phyloP scores from a whole-genome alignment of 345 rosid species.

The Populus simonii region DNA sequence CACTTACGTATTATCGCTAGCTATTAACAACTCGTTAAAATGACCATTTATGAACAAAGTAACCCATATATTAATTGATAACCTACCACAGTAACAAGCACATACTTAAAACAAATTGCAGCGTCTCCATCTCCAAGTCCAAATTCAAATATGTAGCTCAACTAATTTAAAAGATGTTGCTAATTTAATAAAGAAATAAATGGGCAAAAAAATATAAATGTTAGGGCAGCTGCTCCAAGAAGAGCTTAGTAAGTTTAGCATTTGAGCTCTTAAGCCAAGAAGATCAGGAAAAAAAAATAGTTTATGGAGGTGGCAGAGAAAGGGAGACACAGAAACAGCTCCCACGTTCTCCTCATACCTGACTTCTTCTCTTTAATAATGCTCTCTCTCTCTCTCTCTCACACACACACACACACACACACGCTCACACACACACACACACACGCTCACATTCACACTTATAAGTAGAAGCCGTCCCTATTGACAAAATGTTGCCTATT shows the following conservation, averaged over 20 bases:
- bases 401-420: neutral
- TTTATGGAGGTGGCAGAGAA: constrained; percentile 34
- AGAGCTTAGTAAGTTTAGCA: constrained; percentile 28
- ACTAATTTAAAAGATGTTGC: neutral
- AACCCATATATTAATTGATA: neutral
- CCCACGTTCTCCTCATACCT: constrained; percentile 78
- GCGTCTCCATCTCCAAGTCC: neutral
- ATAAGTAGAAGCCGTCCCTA: constrained; percentile 10
- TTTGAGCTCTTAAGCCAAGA: constrained; percentile 70
- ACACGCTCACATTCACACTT: constrained; percentile 18
- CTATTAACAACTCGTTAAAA: neutral
- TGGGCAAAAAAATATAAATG: neutral
- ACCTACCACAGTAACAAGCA: neutral
- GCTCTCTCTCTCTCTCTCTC: constrained; percentile 1
- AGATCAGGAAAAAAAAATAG: constrained; percentile 38
- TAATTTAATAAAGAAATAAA: neutral
- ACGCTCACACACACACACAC: constrained; percentile 13
- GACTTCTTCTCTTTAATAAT: constrained; percentile 18
- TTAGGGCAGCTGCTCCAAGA: constrained; percentile 40
- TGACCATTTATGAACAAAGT: neutral
- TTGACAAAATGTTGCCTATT: constrained; percentile 34
- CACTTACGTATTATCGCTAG: neutral
- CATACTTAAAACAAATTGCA: neutral
- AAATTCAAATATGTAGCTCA: neutral
- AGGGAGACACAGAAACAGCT: constrained; percentile 85